A percentile compares a stretch with the other conserved stretches of the same genome.
Evolutionary conservation across 495 filamentous ascomycete species (phyloP).

Genomic region (Xylona heveae): DNA sequence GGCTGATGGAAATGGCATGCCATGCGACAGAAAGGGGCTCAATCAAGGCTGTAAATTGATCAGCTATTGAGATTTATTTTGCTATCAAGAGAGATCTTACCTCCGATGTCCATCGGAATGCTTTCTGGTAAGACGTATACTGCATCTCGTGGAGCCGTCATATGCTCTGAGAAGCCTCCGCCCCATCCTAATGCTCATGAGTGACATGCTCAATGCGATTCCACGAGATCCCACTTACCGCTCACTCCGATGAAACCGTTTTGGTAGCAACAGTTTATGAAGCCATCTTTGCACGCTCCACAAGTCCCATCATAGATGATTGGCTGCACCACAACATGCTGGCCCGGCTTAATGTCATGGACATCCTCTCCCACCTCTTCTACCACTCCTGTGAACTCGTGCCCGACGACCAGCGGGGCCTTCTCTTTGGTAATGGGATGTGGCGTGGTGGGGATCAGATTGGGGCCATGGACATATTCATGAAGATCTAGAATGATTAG

Average conservation of each 20-base stretch:
- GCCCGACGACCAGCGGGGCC: slow-evolving; percentile 35
- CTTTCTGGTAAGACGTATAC: slow-evolving; percentile 24
- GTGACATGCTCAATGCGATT: slow-evolving; percentile 4
- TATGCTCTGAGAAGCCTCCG: slow-evolving; percentile 34
- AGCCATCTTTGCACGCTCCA: slow-evolving; percentile 24
- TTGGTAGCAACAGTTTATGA: slow-evolving; percentile 32
- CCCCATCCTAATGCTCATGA: slow-evolving; percentile 22
- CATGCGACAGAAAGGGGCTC: slow-evolving; percentile 44
- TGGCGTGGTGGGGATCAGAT: slow-evolving; percentile 29
- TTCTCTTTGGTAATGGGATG: slow-evolving; percentile 35
- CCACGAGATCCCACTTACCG: slow-evolving; percentile 14
- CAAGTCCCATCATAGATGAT: slow-evolving; percentile 38
- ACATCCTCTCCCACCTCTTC: slow-evolving; percentile 35
- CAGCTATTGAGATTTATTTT: neutral
- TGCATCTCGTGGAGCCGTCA: slow-evolving; percentile 24
- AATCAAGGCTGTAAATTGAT: slow-evolving; percentile 21
- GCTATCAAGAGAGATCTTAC: slow-evolving; percentile 8
- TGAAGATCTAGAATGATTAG: slow-evolving; percentile 26
- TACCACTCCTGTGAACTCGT: slow-evolving; percentile 38
- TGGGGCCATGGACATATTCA: slow-evolving; percentile 34
- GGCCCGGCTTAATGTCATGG: slow-evolving; percentile 25
- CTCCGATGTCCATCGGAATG: slow-evolving; percentile 27
- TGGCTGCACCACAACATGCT: slow-evolving; percentile 34
- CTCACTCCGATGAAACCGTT: slow-evolving; percentile 39
- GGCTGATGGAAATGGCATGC: slow-evolving; percentile 37